Evolutionary conservation across 768 basidiomycete species (phyloP).

Genomic region (Boletus bicolor): DNA sequence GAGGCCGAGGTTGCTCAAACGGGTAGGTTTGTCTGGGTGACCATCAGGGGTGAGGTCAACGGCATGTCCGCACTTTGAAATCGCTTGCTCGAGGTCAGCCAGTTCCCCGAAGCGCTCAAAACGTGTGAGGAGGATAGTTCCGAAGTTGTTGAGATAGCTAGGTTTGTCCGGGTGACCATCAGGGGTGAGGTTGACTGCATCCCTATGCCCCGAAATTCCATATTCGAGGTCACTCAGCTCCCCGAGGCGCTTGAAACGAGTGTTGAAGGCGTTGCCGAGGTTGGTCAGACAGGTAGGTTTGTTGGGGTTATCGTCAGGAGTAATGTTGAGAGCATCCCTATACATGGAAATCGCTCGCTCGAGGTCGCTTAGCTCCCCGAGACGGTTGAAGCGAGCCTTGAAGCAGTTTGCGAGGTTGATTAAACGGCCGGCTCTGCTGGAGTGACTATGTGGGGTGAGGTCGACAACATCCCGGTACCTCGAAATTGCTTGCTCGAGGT

Average conservation of each 20-base stretch:
- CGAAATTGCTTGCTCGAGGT: too few relatives aligned
- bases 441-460: too few relatives aligned
- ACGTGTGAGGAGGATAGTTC: not conserved
- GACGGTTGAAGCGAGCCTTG: too few relatives aligned
- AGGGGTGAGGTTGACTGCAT: not conserved
- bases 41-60: not conserved
- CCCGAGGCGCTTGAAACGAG: not conserved
- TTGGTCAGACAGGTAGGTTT: not conserved
- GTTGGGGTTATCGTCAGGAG: not conserved
- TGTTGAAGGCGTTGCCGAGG: not conserved
- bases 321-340: too few relatives aligned
- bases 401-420: too few relatives aligned
- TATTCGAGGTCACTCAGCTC: not conserved
- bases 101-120: not conserved
- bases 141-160: not conserved
- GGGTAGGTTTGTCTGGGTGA: not conserved
- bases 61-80: not conserved
- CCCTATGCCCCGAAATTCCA: not conserved
- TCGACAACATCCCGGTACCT: too few relatives aligned
- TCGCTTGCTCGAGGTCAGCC: not conserved
- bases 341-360: too few relatives aligned
- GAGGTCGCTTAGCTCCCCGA: too few relatives aligned
- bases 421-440: too few relatives aligned
- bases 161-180: not conserved
- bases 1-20: too few relatives aligned